Evolutionary conservation across 345 rosid species (phyloP).

Genomic region (Tarenaya hassleriana): DNA sequence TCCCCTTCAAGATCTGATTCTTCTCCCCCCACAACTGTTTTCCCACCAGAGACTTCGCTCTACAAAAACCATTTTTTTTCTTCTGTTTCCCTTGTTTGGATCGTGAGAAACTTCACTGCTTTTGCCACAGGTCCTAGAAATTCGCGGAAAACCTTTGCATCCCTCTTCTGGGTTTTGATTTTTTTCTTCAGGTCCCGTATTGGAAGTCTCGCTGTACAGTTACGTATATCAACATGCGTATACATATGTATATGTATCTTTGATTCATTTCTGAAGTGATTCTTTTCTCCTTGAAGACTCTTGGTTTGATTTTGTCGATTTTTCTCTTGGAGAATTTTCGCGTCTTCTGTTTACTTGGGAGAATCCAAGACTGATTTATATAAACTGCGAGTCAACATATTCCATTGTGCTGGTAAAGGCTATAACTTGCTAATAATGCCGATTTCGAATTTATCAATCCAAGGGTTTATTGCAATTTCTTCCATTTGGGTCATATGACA

Average conservation of each 20-base stretch:
- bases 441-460: not conserved
- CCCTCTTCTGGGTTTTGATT: not conserved
- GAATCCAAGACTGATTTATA: conserved; percentile 20
- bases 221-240: conserved; percentile 22
- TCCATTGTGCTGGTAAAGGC: not conserved
- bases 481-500: not conserved
- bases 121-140: too few relatives aligned
- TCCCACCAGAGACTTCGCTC: not conserved
- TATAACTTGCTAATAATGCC: conserved; percentile 2
- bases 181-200: not conserved
- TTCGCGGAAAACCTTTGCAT: not conserved
- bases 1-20: conserved; percentile 27
- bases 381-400: conserved; percentile 20
- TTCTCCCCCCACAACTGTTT: conserved; percentile 27
- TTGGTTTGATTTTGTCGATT: conserved; percentile 26
- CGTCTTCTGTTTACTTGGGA: conserved; percentile 7
- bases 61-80: not conserved
- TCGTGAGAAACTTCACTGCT: not conserved
- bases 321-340: conserved; percentile 19
- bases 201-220: conserved; percentile 15
- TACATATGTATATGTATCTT: conserved; percentile 20
- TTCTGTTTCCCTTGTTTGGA: conserved; percentile 19
- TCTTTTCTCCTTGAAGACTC: conserved; percentile 1
- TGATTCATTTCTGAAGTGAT: conserved; percentile 10
- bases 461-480: too few relatives aligned